phyloP scores from a whole-genome alignment of 441 rosid species.

The Mallotus repandus region DNA sequence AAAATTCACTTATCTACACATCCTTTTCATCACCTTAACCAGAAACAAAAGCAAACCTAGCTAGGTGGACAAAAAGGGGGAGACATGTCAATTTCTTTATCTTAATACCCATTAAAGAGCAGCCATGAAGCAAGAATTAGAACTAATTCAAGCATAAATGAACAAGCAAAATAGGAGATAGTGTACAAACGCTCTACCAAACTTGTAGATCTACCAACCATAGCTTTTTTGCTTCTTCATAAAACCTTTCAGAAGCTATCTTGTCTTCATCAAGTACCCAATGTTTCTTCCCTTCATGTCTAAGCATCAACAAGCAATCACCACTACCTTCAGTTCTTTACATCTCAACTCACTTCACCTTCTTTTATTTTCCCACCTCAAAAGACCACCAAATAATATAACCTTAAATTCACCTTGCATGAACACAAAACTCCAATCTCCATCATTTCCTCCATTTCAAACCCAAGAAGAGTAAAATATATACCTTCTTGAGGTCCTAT shows the following conservation, averaged over 20 bases:
- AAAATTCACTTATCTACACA: background rate
- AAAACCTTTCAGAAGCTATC: constrained; percentile 45
- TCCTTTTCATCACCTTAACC: constrained; percentile 9
- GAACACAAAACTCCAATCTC: constrained; percentile 6
- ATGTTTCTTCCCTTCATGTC: constrained; percentile 55
- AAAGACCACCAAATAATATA: constrained; percentile 17
- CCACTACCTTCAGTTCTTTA: constrained; percentile 12
- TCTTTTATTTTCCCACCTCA: background rate
- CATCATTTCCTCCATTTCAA: constrained; percentile 1
- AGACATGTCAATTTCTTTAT: constrained; percentile 3
- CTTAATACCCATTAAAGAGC: background rate
- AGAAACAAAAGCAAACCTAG: constrained; percentile 4
- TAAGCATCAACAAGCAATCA: constrained; percentile 43
- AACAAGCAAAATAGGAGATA: background rate
- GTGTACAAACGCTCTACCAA: constrained; percentile 28
- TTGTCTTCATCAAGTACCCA: constrained; percentile 53
- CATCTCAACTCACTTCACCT: background rate
- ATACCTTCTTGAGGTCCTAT: constrained; percentile 3
- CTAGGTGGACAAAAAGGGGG: background rate
- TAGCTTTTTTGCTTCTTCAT: constrained; percentile 45
- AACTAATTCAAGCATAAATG: constrained; percentile 11
- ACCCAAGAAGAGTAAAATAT: constrained; percentile 15
- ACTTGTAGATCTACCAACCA: constrained; percentile 39
- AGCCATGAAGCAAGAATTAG: constrained; percentile 8
- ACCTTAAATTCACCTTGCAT: constrained; percentile 8